Evolutionary conservation across 768 basidiomycete species (phyloP).

Genomic region (Termitomyces sp.): DNA sequence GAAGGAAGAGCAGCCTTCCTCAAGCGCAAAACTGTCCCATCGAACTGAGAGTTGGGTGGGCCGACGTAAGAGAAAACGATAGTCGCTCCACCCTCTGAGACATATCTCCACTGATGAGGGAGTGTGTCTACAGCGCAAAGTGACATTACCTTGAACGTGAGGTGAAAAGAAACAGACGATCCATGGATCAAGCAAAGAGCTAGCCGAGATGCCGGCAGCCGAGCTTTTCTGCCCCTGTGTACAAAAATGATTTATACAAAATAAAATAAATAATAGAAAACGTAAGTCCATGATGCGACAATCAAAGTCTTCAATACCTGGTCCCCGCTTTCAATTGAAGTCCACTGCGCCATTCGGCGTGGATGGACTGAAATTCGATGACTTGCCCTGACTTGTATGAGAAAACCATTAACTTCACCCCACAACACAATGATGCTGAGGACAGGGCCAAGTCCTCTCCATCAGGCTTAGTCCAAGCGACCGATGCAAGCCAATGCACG

Average conservation of each 20-base stretch:
- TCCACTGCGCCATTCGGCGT: too few species aligned
- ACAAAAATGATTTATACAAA: too few species aligned
- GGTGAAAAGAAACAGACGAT: neutral
- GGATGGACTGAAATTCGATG: neutral
- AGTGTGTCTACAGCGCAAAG: conserved; percentile 26
- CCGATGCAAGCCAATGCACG: conserved; percentile 31
- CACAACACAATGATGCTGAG: neutral
- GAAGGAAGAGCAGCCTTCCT: conserved; percentile 43
- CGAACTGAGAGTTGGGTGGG: conserved; percentile 39
- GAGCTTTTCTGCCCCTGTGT: too few species aligned
- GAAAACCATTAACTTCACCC: too few species aligned
- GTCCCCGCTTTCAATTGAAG: too few species aligned
- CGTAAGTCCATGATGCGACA: too few species aligned
- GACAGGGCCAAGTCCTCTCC: neutral
- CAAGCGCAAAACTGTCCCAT: conserved; percentile 69
- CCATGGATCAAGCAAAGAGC: neutral
- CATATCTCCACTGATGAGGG: conserved; percentile 68
- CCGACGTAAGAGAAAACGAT: conserved; percentile 84
- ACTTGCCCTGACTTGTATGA: neutral
- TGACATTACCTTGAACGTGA: conserved; percentile 14
- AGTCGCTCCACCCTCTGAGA: conserved; percentile 90
- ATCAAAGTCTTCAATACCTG: too few species aligned
- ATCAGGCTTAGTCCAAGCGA: conserved; percentile 18
- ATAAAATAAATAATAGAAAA: too few species aligned
- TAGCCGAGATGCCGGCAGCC: neutral